Conservation (phyloP, 257 asterid species). For the Echites panduratus region DNA sequence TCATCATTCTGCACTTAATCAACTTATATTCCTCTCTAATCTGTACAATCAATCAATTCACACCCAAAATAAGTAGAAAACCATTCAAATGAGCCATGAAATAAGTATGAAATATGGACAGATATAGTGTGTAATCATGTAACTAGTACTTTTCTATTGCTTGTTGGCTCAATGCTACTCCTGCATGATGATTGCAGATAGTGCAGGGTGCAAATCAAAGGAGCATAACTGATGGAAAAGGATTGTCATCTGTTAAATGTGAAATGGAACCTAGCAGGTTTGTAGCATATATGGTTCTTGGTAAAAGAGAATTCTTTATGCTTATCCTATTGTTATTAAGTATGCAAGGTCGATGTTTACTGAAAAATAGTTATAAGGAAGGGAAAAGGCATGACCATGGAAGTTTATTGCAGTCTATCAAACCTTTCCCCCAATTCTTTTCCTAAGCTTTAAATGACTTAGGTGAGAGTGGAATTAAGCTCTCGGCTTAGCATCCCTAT, state of each 20-base stretch:
- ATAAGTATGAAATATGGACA: too few relatives aligned
- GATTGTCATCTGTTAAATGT: constrained; percentile 38
- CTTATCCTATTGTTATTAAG: neutral
- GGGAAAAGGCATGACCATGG: neutral
- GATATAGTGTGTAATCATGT: neutral
- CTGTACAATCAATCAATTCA: too few relatives aligned
- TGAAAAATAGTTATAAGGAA: neutral
- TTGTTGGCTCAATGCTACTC: constrained; percentile 9
- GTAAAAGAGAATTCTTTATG: neutral
- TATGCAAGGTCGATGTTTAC: neutral
- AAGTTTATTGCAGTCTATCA: neutral
- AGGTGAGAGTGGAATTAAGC: neutral
- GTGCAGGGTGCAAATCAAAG: constrained; percentile 30
- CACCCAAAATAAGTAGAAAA: too few relatives aligned
- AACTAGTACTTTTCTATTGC: neutral
- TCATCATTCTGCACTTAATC: too few relatives aligned
- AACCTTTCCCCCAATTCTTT: neutral
- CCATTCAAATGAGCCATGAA: too few relatives aligned
- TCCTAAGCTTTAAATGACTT: neutral
- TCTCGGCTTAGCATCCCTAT: neutral
- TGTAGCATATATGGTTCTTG: constrained; percentile 10
- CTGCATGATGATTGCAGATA: constrained; percentile 21
- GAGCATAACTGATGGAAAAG: constrained; percentile 29
- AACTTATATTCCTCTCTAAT: too few relatives aligned
- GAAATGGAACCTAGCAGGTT: constrained; percentile 57